Evolutionary conservation across 2,329 filamentous ascomycete genomes (phyloP).

Genomic region (Onygena corvina): DNA sequence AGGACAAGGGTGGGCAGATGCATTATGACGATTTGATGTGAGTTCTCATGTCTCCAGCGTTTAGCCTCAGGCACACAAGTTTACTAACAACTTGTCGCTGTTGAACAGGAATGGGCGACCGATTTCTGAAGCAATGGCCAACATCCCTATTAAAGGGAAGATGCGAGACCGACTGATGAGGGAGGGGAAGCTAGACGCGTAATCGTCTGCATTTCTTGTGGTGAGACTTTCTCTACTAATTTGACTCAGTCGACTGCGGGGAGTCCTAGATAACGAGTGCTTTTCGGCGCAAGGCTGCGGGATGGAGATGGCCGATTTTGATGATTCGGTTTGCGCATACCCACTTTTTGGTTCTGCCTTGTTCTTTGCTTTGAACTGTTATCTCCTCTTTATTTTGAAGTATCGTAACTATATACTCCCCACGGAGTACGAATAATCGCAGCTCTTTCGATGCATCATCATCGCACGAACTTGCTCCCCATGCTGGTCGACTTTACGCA

Average conservation of each 20-base stretch:
- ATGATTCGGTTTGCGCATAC: not conserved
- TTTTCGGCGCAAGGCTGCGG: not conserved
- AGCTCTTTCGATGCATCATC: too few species aligned
- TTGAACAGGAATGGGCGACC: not conserved
- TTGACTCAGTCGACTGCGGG: not conserved
- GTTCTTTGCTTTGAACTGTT: not conserved
- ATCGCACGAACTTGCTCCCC: not conserved
- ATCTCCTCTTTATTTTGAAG: not conserved
- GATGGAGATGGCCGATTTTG: not conserved
- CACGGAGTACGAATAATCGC: too few species aligned
- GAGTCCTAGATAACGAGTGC: not conserved
- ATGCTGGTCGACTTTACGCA: not conserved
- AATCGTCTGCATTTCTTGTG: not conserved
- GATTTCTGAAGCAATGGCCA: not conserved
- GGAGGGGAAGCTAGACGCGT: not conserved
- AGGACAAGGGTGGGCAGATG: conserved; percentile 1
- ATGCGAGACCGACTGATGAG: not conserved
- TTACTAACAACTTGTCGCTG: not conserved
- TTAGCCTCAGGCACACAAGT: not conserved
- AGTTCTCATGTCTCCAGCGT: not conserved
- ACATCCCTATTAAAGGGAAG: not conserved
- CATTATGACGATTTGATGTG: conserved; percentile 4
- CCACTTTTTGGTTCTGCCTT: not conserved
- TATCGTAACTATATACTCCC: too few species aligned
- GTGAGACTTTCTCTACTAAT: not conserved